Conservation (phyloP, 2,329 filamentous ascomycete species). For the Cercospora zeina region DNA sequence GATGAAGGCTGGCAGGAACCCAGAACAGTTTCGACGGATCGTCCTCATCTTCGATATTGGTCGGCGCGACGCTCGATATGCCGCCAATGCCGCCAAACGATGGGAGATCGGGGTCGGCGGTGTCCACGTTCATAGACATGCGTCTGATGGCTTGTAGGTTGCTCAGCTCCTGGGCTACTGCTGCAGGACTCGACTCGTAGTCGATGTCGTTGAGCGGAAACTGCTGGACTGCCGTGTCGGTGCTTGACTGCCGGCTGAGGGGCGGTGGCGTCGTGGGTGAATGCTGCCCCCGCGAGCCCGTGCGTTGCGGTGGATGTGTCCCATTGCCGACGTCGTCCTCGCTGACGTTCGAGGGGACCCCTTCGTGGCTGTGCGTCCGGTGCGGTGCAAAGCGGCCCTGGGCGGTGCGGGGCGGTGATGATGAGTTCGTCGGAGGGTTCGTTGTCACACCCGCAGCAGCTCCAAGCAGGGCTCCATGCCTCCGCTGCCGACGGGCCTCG, state of each 20-base stretch:
- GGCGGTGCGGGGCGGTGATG: neutral
- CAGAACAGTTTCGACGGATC: conserved; percentile 88
- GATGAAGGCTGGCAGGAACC: conserved; percentile 92
- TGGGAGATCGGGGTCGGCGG: conserved; percentile 70
- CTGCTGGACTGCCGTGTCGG: conserved; percentile 42
- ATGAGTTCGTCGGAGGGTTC: neutral
- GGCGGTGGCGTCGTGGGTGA: conserved; percentile 43
- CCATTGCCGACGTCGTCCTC: conserved; percentile 15
- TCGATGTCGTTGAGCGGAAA: conserved; percentile 80
- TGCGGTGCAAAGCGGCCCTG: conserved; percentile 12
- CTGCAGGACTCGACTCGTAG: conserved; percentile 85
- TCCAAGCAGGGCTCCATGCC: conserved; percentile 33
- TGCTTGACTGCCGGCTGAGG: conserved; percentile 40
- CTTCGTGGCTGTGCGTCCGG: conserved; percentile 36
- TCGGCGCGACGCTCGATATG: conserved; percentile 69
- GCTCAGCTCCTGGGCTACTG: conserved; percentile 87
- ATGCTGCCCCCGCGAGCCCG: conserved; percentile 41
- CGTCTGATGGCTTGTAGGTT: conserved; percentile 86
- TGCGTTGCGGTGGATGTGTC: conserved; percentile 31
- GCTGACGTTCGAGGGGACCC: conserved; percentile 28
- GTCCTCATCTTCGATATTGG: conserved; percentile 72
- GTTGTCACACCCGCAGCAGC: neutral
- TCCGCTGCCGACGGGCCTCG: conserved; percentile 36
- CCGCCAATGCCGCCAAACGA: conserved; percentile 61
- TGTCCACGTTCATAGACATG: conserved; percentile 89